These are phyloP conservation scores for Symbiodinium pilosum DNA, from an alignment of 73 alveolate genomes.

Conservation along the genomic window DNA sequence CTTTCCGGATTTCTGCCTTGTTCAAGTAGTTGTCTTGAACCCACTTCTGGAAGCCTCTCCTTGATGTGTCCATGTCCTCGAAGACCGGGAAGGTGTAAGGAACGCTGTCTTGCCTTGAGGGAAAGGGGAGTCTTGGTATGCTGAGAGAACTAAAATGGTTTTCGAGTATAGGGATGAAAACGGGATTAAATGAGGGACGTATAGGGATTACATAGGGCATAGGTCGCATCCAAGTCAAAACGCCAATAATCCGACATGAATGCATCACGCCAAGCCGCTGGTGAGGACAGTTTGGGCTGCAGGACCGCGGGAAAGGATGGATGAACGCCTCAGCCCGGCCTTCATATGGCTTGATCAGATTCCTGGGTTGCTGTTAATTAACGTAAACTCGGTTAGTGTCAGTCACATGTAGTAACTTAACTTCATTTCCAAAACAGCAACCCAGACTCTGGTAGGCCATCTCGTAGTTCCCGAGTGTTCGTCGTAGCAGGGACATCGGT, in stretches of 20 bases:
- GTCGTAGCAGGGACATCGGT: background rate
- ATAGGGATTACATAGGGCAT: too few relatives aligned
- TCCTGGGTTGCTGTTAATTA: too few relatives aligned
- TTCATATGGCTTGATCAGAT: slow-evolving; percentile 47
- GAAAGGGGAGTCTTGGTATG: background rate
- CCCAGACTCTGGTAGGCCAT: background rate
- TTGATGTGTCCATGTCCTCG: slow-evolving; percentile 61
- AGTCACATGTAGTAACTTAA: too few relatives aligned
- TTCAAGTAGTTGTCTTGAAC: slow-evolving; percentile 12
- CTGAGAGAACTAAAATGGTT: too few relatives aligned
- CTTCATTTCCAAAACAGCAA: too few relatives aligned
- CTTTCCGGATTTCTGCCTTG: slow-evolving; percentile 32
- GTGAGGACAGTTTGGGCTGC: slow-evolving; percentile 83
- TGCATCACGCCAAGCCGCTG: slow-evolving; percentile 14
- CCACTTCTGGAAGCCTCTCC: slow-evolving; percentile 28
- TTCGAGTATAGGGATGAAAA: too few relatives aligned
- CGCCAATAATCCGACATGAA: too few relatives aligned
- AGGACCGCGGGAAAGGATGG: slow-evolving; percentile 66
- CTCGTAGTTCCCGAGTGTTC: background rate
- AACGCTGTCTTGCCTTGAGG: slow-evolving; percentile 71
- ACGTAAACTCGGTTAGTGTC: too few relatives aligned
- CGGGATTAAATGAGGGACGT: too few relatives aligned
- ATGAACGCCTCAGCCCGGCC: slow-evolving; percentile 63
- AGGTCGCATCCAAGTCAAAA: too few relatives aligned
- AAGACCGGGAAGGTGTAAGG: slow-evolving; percentile 82